Evolutionary conservation across 352 stramenopile genomes (phyloP), one percentile per base, ranked within the genome.

Genomic region (Pseudoperonospora humuli): DNA sequence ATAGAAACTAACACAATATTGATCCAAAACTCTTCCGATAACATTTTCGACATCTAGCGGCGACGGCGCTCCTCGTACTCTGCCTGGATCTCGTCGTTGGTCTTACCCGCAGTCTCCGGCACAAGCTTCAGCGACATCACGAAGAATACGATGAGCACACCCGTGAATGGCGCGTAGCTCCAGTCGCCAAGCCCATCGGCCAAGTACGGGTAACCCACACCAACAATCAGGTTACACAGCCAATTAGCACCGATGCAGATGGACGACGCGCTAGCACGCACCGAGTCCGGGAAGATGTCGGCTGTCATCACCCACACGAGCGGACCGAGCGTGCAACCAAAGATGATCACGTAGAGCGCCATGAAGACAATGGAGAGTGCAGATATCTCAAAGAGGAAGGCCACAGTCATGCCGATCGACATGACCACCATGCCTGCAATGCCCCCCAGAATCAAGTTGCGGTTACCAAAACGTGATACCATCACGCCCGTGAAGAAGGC

Each of bases 371-470:
- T 57, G 28, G 68, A 70, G 10, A 76, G 39, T 36, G 21, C 38
- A 25, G 56, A 57, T 23, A 68, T 23, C 24, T 70, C 45, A 29
- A 59, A 47, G 19, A 71, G 37, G 31, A 77, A 63, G 31, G 67
- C 57, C 21, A 85, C 42, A 4, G 67, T 78, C 45, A 83, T 67
- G 25, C 58, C 59, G 17, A 76, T 45, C 6, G 70, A 50, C 20
- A 58, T 66, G 19, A 83, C 20, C 7, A 75, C n/a, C 70, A 85
- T 85, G 17, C 50, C 39, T 5, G 40, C 45, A n/a, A 64, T 51
- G 14, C 67, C 67, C n/a, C 37, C 36, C n/a, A 82, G 52, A 6
- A 85, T 58, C 61, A 85, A 70, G 35, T 41, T 72, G 43, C 70
- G 70, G 36, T 71, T 77, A 23, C 57, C 57, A 29, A 82, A 81